Evolutionary conservation across 345 rosid species (phyloP).

Genomic region (Hibiscus syriacus): DNA sequence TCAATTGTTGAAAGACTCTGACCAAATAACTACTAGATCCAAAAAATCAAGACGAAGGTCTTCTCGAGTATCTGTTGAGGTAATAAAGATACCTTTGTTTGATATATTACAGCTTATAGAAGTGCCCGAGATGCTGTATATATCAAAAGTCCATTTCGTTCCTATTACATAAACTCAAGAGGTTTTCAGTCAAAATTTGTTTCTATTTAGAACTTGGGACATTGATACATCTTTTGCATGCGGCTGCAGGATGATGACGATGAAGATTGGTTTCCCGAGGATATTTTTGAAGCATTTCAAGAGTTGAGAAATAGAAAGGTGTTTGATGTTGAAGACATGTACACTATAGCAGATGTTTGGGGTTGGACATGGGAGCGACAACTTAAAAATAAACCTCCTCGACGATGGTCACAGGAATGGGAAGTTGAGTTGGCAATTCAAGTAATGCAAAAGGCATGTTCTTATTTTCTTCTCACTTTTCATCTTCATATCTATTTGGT

Average conservation of each 20-base stretch:
- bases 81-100: conserved; percentile 16
- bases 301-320: conserved; percentile 74
- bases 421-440: conserved; percentile 86
- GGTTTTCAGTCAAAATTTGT: background rate
- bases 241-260: too few relatives aligned
- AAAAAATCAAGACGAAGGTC: conserved; percentile 60
- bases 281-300: conserved; percentile 74
- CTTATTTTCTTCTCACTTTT: conserved; percentile 1
- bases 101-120: background rate
- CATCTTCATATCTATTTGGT: background rate
- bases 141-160: background rate
- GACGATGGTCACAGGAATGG: conserved; percentile 91
- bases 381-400: conserved; percentile 61
- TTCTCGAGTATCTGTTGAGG: conserved; percentile 62
- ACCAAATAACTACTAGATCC: conserved; percentile 37
- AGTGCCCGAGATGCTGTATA: background rate
- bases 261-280: conserved; percentile 91
- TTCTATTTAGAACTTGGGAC: background rate
- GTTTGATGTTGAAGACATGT: conserved; percentile 80
- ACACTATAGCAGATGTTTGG: conserved; percentile 96
- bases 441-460: conserved; percentile 69
- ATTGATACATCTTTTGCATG: too few relatives aligned
- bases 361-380: conserved; percentile 99
- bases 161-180: background rate
- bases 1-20: conserved; percentile 81